Base-by-base conservation (phyloP, 2,329 filamentous ascomycete species). In the Sarocladiaceae sp. region DNA sequence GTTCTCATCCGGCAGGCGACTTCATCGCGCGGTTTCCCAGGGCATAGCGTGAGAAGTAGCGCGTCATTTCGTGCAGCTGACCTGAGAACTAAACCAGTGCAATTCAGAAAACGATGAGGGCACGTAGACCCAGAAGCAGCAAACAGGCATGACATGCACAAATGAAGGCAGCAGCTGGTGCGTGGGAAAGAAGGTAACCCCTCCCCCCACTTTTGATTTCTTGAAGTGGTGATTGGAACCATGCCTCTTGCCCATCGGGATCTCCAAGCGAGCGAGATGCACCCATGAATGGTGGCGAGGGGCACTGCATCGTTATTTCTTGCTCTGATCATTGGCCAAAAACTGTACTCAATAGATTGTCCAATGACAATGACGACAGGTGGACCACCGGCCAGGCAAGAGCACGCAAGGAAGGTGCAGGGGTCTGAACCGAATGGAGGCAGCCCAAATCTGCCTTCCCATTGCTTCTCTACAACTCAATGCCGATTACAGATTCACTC, bases 141-240 rank as follows among this genome's bases (percentile, higher is more conserved):
- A 6, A 8, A 37, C 35, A 37, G 15, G 18, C 7, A n/a, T 37
- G 15, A 37, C 35, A 37, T 37, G 18, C 7, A 22, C 37, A 26
- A 44, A 22, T n/a, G n/a, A n/a, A n/a, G n/a, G n/a, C n/a, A 33
- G 29, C 10, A 15, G 29, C 10, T 10, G 29, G 29, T 33, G 29
- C 29, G 29, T 10, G 29, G 15, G 29, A 15, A 8, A 33, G 10
- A 15, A 33, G n/a, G 33, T 11, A 33, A 17, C 44, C 44, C 44
- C 44, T 48, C 44, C 25, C 44, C 44, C 44, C 44, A 48, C 44
- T 33, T 48, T 33, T 4, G 26, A 48, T 48, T 48, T 48, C 44
- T 48, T 22, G 28, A 8, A 4, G 11, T 11, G 11, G 10, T 48
- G 26, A 48, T 48, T 48, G 44, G 44, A 33, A 33, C 25, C n/a